These are phyloP conservation scores for Trypanosoma rangeli DNA, from an alignment of 208 protist genomes.

Conservation along the genomic window DNA sequence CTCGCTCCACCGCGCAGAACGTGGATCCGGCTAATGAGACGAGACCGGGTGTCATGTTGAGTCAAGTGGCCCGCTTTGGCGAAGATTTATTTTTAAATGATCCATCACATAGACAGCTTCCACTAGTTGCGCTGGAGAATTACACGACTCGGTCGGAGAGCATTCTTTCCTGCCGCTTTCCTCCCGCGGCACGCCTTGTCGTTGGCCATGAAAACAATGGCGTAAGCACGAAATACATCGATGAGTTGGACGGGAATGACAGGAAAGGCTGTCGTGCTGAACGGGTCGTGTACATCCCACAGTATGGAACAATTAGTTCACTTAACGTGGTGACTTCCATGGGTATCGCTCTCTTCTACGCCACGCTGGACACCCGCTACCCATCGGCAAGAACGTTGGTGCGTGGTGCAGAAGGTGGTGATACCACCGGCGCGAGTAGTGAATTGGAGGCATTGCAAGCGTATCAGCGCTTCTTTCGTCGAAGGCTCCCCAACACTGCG, in stretches of 20 bases:
- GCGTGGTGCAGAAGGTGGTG: not conserved
- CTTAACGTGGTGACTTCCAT: constrained; percentile 87
- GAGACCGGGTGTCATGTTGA: not conserved
- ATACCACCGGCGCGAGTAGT: not conserved
- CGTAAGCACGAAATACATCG: constrained; percentile 53
- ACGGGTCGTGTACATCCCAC: constrained; percentile 78
- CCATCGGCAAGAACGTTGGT: constrained; percentile 42
- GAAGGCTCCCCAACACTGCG: constrained; percentile 4
- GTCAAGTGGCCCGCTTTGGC: constrained; percentile 39
- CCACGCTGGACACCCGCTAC: constrained; percentile 53
- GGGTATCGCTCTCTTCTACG: constrained; percentile 86
- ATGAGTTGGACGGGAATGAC: not conserved
- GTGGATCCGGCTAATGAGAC: not conserved
- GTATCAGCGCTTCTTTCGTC: constrained; percentile 32
- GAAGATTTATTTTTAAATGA: constrained; percentile 6
- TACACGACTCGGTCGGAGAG: constrained; percentile 68
- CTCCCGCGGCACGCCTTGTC: constrained; percentile 41
- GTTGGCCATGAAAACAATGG: constrained; percentile 88
- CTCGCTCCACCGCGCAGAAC: not conserved
- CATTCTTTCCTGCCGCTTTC: constrained; percentile 51
- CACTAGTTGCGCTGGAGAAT: constrained; percentile 84
- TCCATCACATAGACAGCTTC: constrained; percentile 7
- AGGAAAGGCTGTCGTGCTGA: constrained; percentile 11
- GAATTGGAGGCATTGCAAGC: constrained; percentile 6
- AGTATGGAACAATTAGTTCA: constrained; percentile 91